Conservation (phyloP, 768 basidiomycete species). For the Naganishia vaughanmartiniae region DNA sequence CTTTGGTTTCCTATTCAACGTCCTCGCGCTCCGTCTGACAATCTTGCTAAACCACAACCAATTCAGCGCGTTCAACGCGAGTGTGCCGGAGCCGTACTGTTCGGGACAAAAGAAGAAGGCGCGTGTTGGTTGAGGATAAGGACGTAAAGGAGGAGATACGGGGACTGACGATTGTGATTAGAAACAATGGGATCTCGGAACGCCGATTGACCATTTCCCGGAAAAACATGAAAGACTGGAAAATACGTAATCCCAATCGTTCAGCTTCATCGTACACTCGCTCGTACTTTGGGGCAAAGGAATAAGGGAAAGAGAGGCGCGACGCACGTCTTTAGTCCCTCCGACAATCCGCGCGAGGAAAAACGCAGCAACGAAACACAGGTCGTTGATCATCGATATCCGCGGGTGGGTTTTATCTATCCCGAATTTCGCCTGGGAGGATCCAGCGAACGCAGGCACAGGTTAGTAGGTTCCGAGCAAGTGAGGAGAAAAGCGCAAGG, state of each 20-base stretch:
- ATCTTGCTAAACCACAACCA: no score
- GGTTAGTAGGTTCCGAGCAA: no score
- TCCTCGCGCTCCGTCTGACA: no score
- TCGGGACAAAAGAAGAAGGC: no score
- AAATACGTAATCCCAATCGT: no score
- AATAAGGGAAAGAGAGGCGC: background rate
- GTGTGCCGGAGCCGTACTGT: no score
- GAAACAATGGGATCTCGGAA: slow-evolving; percentile 56
- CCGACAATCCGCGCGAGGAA: slow-evolving; percentile 69
- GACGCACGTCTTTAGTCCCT: slow-evolving; percentile 57
- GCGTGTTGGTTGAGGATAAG: no score
- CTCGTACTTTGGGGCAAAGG: background rate
- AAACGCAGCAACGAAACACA: slow-evolving; percentile 66
- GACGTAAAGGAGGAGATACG: background rate
- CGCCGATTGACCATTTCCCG: slow-evolving; percentile 60
- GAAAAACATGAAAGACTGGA: slow-evolving; percentile 70
- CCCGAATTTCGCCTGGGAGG: slow-evolving; percentile 40
- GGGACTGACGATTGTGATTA: slow-evolving; percentile 38
- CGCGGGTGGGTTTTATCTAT: slow-evolving; percentile 70
- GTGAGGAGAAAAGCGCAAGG: background rate
- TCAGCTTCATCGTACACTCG: no score
- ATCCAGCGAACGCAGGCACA: background rate
- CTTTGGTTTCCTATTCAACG: no score
- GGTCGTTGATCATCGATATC: slow-evolving; percentile 70
- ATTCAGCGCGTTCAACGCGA: no score